These are phyloP conservation scores for Staphylotrichum tortipilum DNA, from an alignment of 495 filamentous ascomycete species.

Conservation along the genomic window DNA sequence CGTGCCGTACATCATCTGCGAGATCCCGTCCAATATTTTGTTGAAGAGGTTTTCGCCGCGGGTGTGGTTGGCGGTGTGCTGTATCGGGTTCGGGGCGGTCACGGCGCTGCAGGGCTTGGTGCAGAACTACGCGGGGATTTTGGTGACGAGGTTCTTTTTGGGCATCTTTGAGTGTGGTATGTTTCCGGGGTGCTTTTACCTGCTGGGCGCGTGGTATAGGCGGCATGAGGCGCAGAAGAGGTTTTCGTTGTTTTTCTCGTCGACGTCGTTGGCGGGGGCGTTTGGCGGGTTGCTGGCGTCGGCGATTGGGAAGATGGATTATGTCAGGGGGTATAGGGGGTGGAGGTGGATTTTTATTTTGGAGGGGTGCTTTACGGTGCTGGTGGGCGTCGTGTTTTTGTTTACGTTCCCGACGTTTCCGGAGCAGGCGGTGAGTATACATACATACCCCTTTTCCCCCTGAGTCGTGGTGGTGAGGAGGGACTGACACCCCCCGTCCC, in stretches of 20 bases:
- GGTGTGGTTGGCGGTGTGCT: constrained; percentile 73
- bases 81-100: constrained; percentile 74
- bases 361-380: constrained; percentile 66
- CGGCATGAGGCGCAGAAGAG: constrained; percentile 79
- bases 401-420: constrained; percentile 73
- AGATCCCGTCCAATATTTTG: constrained; percentile 83
- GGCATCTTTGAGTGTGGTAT: constrained; percentile 84
- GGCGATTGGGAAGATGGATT: constrained; percentile 76
- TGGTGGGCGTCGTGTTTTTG: constrained; percentile 65
- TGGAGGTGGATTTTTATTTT: constrained; percentile 81
- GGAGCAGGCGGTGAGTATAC: constrained; percentile 27
- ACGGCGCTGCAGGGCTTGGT: constrained; percentile 74
- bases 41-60: constrained; percentile 74
- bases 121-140: constrained; percentile 65
- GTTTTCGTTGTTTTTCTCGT: constrained; percentile 78
- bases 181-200: constrained; percentile 82
- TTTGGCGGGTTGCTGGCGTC: constrained; percentile 79
- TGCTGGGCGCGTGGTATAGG: constrained; percentile 79
- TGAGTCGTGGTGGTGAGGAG: no score
- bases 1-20: constrained; percentile 78
- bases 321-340: constrained; percentile 58
- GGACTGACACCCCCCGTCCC: no score
- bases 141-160: constrained; percentile 78
- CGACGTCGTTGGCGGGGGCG: constrained; percentile 73
- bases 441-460: no score